Percentiles rank a stretch among this genome's conserved stretches.
These are phyloP conservation scores for Pneumocystis jirovecii DNA, from an alignment of 1,139 yeast genomes.

Conservation along the genomic window DNA sequence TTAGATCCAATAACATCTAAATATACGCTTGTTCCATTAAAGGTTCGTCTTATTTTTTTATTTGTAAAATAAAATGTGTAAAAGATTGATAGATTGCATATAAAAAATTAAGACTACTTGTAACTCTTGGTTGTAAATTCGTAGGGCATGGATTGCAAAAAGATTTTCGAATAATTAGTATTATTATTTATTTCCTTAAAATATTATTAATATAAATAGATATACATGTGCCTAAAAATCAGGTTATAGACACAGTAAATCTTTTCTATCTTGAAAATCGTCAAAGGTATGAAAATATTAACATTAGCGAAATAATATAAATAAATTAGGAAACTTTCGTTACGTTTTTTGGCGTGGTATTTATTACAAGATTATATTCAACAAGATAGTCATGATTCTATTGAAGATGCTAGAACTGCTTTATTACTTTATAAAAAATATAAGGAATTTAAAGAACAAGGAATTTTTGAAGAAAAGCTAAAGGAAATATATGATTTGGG, in stretches of 20 bases:
- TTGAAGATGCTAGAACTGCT: slow-evolving; percentile 89
- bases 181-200: slow-evolving; percentile 1
- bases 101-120: slow-evolving; percentile 71
- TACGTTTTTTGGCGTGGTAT: slow-evolving; percentile 75
- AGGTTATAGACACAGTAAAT: slow-evolving; percentile 80
- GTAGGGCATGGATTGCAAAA: slow-evolving; percentile 89
- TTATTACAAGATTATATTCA: slow-evolving; percentile 66
- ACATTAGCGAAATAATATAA: background rate
- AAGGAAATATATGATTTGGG: slow-evolving; percentile 68
- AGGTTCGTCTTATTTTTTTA: slow-evolving; percentile 18
- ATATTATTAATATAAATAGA: slow-evolving; percentile 2
- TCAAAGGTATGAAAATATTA: slow-evolving; percentile 23
- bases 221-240: slow-evolving; percentile 67
- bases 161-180: slow-evolving; percentile 82
- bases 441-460: slow-evolving; percentile 41
- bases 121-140: slow-evolving; percentile 79
- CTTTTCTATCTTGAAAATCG: slow-evolving; percentile 57
- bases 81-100: slow-evolving; percentile 40
- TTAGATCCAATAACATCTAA: slow-evolving; percentile 55
- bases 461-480: slow-evolving; percentile 46
- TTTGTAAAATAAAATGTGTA: background rate
- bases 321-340: slow-evolving; percentile 48
- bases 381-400: slow-evolving; percentile 87
- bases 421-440: slow-evolving; percentile 61
- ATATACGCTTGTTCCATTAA: slow-evolving; percentile 61